These are phyloP conservation scores for Alternaria solani DNA, from an alignment of 2,329 filamentous ascomycete species.

Conservation along the genomic window DNA sequence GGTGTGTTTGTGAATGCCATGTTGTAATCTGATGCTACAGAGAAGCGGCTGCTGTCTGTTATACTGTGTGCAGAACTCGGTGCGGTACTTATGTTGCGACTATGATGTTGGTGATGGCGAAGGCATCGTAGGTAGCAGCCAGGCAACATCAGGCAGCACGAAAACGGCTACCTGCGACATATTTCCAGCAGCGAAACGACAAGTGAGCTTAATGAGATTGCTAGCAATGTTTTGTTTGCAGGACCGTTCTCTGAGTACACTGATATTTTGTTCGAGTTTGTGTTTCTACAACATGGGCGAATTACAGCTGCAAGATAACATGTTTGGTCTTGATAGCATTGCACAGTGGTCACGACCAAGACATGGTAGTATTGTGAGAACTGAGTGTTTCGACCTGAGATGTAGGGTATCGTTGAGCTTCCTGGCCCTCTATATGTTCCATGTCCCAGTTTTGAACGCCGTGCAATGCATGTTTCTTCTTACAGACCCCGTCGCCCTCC, in stretches of 20 bases:
- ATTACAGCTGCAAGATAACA: background rate
- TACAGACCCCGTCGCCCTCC: background rate
- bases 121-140: conserved; percentile 39
- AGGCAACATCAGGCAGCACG: conserved; percentile 48
- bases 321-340: fast-evolving
- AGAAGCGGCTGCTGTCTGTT: conserved; percentile 31
- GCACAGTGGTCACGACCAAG: background rate
- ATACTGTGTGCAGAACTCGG: background rate
- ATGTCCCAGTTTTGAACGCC: conserved; percentile 39
- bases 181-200: background rate
- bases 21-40: background rate
- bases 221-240: background rate
- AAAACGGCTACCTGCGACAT: conserved; percentile 30
- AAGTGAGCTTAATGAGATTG: fast-evolving
- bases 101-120: conserved; percentile 26
- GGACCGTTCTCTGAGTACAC: background rate
- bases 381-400: conserved; percentile 2
- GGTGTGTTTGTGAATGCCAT: conserved; percentile 65
- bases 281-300: background rate
- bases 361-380: background rate
- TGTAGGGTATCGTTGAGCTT: conserved; percentile 47
- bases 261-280: background rate
- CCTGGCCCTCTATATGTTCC: conserved; percentile 34
- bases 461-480: conserved; percentile 37
- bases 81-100: conserved; percentile 34